These are phyloP conservation scores for Cladosporium velox DNA, from an alignment of 2,329 filamentous ascomycete species.

Conservation along the genomic window DNA sequence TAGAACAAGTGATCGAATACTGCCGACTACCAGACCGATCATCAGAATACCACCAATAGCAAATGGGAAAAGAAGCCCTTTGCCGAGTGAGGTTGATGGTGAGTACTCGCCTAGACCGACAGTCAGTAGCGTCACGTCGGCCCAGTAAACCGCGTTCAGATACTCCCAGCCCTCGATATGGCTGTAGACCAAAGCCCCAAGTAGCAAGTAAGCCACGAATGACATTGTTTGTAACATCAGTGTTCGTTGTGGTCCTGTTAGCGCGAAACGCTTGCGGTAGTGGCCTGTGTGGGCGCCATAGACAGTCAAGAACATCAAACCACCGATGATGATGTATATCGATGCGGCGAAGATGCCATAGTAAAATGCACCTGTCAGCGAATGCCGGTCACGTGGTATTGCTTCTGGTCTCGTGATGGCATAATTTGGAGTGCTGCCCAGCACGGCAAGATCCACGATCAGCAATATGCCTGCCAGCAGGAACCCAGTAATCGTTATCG, in stretches of 20 bases:
- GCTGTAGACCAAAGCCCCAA: slow-evolving; percentile 50
- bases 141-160: slow-evolving; percentile 58
- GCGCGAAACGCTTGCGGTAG: slow-evolving; percentile 58
- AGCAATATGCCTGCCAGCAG: slow-evolving; percentile 57
- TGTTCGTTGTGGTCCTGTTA: slow-evolving; percentile 59
- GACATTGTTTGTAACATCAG: slow-evolving; percentile 56
- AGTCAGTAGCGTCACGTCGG: slow-evolving; percentile 58
- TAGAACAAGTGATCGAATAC: slow-evolving; percentile 52
- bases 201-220: slow-evolving; percentile 51
- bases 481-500: slow-evolving; percentile 54
- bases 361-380: slow-evolving; percentile 60
- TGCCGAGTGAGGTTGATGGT: slow-evolving; percentile 52
- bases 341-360: slow-evolving; percentile 60
- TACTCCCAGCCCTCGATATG: slow-evolving; percentile 56
- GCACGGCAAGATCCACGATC: slow-evolving; percentile 52
- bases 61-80: slow-evolving; percentile 56
- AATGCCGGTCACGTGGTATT: slow-evolving; percentile 38
- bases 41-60: slow-evolving; percentile 58
- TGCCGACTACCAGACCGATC: slow-evolving; percentile 58
- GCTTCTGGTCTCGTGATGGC: slow-evolving; percentile 42
- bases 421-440: slow-evolving; percentile 48
- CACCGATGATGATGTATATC: slow-evolving; percentile 58
- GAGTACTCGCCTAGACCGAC: slow-evolving; percentile 56
- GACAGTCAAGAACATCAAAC: slow-evolving; percentile 57
- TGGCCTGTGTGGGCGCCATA: slow-evolving; percentile 56